Evolutionary conservation across 352 stramenopile species (phyloP), one percentile per base, ranked within the genome.

Genomic region (Phytophthora multivora): DNA sequence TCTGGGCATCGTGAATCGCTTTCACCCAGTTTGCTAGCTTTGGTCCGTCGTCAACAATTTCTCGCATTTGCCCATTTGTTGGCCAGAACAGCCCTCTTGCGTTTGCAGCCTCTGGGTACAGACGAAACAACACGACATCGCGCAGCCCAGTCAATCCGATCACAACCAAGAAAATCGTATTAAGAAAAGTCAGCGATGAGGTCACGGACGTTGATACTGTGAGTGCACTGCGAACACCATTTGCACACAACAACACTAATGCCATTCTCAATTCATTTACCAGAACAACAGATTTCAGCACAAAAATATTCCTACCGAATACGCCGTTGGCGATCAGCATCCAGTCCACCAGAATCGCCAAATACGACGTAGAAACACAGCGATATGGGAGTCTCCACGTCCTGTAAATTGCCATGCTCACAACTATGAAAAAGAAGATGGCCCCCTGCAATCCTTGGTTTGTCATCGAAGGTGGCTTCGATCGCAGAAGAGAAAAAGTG

Each of bases 131-230:
- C 2, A 56, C 19, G 1, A 56, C 15, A 10, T 59, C 26, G 15
- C 31, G 46, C n/a, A 68, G 46, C 16, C 25, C 51, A 13, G 43
- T 48, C 12, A 81, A 25, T 3, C 31, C 48, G 13, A 80, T 49
- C 4, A 62, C 16, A n/a, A 59, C 21, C 1, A 85, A 21, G 21
- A 61, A 73, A 9, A 40, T 56, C 5, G 59, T 28, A 57, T 91
- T 88, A n/a, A 89, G 25, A 33, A 82, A 82, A 2, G 42, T 60
- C 11, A 91, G 38, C 5, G 69, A 81, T 12, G 71, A 51, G 9
- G 66, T 75, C 57, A 89, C 71, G 4, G 77, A 72, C 4, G 83
- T 88, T 16, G 80, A 69, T 0, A 91, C 83, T 6, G 80, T 91
- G 11, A 91, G 68, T 9, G 80, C 80, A 31, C 80, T 91, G 6